Base-by-base conservation (phyloP, 2,329 filamentous ascomycete species). In the Aspergillus sp. region DNA sequence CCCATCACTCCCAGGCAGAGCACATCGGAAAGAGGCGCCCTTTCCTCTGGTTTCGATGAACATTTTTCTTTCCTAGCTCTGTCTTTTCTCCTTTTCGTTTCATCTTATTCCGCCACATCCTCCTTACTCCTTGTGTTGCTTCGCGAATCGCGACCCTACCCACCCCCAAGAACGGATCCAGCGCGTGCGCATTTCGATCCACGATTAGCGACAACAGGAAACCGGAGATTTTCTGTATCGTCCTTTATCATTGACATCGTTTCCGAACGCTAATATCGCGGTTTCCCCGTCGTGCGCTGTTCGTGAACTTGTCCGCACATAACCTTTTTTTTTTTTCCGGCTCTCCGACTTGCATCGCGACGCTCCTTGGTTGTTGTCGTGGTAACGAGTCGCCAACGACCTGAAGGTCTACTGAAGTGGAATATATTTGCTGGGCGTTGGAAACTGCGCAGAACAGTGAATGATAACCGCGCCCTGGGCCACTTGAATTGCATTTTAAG, bases 141-240 rank as follows among this genome's bases (percentile, higher is more conserved):
- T 62, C 59, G 62, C 61, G 57, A 56, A 52, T 60, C 57, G 62
- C 62, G 56, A 61, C 52, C 56, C 45, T 55, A 55, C 40, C 53
- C 47, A 46, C 47, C 48, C 40, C 46, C 51, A 41, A 50, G 42
- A 47, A 47, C 54, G 51, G 52, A 57, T 49, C 47, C 45, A 57
- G 54, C 58, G 59, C 60, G 63, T 59, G 53, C 57, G 34, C 51
- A 17, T 42, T 40, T 55, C 22, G 20, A 49, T 19, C 47, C 54
- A 33, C 42, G 9, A 41, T 49, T 12, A 20, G 17, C 39, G 37
- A 45, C 56, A 19, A 30, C 30, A 34, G n/a, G 19, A 53, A 41
- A n/a, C 40, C 46, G 56, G 51, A 41, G 41, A 47, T 51, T 33
- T 48, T 19, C 30, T 40, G 51, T 17, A 41, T 17, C 13, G n/a